Base-by-base conservation (phyloP, 768 basidiomycete species). In the Termitomyces titanicus region DNA sequence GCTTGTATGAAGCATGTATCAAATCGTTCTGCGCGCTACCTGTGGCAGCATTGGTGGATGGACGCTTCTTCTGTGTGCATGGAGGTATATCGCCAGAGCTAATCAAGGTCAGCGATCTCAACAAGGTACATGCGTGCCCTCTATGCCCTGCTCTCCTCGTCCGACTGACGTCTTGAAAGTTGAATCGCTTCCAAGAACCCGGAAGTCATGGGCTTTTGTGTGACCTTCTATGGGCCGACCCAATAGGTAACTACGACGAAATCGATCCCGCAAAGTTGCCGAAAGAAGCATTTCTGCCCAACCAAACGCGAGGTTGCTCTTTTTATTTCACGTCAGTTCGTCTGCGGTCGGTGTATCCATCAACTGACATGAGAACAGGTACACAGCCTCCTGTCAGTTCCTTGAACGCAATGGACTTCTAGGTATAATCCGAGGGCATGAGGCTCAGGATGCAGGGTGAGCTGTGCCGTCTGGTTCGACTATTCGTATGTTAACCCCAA, bases 141-240 rank as follows among this genome's bases (percentile, higher is more conserved):
- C 24, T 42, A 13, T 17, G 7, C 6, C 12, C 38, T 24, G n/a
- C 59, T 65, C 40, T 56, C 63, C 38, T 22, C 10, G 18, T 25
- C 45, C 43, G 13, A 12, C 20, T 24, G n/a, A 59, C 11, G 27
- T 15, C 22, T 22, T 18, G 25, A 42, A 64, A 97, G 92, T 76
- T 99, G 62, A 80, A 99, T 68, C 87, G 97, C 15, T 96, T 95
- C 72, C 79, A 87, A 68, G 97, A 99, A 68, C 96, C 97, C 2
- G 94, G 92, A 1, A 94, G 92, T 2, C 82, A 84, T 55, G 97
- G 97, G 2, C 74, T 97, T 53, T 79, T 98, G 61, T 98, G 96
- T 65, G 97, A 99, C 66, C 74, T 99, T 31, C 79, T 99, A 6
- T 99, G 97, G 97, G 85, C 95, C 0, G 97, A 98, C 68, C 97